Percentiles rank a stretch among this genome's conserved stretches.
phyloP scores from a whole-genome alignment of 139 green algal species.

The Picocystis salinarum region DNA sequence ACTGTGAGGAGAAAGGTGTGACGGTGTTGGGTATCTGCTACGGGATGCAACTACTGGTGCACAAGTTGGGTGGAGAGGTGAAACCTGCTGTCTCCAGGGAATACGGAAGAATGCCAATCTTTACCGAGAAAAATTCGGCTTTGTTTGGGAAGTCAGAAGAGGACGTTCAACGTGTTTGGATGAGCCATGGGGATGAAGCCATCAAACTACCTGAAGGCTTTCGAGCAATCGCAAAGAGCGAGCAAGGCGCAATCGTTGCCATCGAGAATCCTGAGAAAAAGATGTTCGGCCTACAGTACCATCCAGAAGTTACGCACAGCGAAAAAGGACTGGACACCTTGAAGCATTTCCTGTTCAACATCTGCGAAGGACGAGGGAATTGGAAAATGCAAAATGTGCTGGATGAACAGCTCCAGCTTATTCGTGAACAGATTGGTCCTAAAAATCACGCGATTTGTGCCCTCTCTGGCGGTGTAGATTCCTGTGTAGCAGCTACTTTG shows the following conservation, averaged over 20 bases:
- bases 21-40: conserved; percentile 96
- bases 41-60: conserved; percentile 77
- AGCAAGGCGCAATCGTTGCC: conserved; percentile 72
- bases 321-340: conserved; percentile 70
- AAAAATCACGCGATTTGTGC: conserved; percentile 92
- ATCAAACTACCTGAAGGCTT: conserved; percentile 76
- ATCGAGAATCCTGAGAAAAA: conserved; percentile 57
- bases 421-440: conserved; percentile 41
- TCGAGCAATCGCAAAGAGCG: conserved; percentile 31
- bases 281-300: conserved; percentile 90
- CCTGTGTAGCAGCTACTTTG: conserved; percentile 81
- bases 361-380: conserved; percentile 43
- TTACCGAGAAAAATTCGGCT: conserved; percentile 25
- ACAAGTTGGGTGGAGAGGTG: conserved; percentile 58
- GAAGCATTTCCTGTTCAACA: conserved; percentile 67
- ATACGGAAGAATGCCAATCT: conserved; percentile 89
- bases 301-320: conserved; percentile 88
- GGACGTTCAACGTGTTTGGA: conserved; percentile 74
- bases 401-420: conserved; percentile 58
- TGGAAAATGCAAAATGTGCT: conserved; percentile 95
- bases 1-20: conserved; percentile 30
- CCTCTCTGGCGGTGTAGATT: conserved; percentile 91
- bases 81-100: conserved; percentile 56
- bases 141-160: conserved; percentile 33
- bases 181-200: conserved; percentile 92